Base-by-base conservation (phyloP, 75 land plant genomes). In the Ceratopteris richardii region DNA sequence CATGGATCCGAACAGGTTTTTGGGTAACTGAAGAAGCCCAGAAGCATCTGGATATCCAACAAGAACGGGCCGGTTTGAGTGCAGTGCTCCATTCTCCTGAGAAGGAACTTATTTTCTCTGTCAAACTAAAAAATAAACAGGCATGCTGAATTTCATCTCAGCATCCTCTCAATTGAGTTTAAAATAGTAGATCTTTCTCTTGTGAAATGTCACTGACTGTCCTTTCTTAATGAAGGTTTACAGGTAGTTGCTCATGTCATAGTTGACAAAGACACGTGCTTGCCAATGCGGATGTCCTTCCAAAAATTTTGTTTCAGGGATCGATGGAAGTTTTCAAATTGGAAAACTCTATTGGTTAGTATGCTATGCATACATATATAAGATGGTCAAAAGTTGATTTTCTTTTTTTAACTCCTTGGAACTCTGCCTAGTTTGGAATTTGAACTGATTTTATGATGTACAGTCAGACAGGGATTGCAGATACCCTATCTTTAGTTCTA, bases 1-100 rank as follows among this genome's bases (percentile, higher is more conserved):
- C 70, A 44, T 73, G 75, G 75, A 47, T 77, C 44, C 65, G 80
- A 30, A 77, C 77, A 18, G 80, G 80, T 24, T 77, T 51, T 43
- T 77, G 80, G 80, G 47, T 74, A 20, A 77, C 80, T 48, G 53
- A 51, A 20, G 54, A 63, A 33, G 80, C 67, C 56, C 77, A 68
- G 23, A 26, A 67, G 31, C 51, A 40, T 33, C 62, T 77, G 53
- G 46, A 28, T 22, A 63, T 76, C 61, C 60, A 58, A 42, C 66
- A 72, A 30, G 74, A 63, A 57, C 23, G 33, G 27, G 44, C 39
- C 12, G 57, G 47, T 30, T 18, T 11, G 31, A 57, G 51, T 43
- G 52, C 23, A 41, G 39, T 62, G 52, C 44, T 61, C 24, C 52
- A 29, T 48, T 52, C 27, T 21, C 29, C 54, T 22, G 54, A 52